Percentiles rank a stretch among this genome's conserved stretches.
Evolutionary conservation across 164 flowering plant species (phyloP).

Genomic region (Liriodendron chinense): DNA sequence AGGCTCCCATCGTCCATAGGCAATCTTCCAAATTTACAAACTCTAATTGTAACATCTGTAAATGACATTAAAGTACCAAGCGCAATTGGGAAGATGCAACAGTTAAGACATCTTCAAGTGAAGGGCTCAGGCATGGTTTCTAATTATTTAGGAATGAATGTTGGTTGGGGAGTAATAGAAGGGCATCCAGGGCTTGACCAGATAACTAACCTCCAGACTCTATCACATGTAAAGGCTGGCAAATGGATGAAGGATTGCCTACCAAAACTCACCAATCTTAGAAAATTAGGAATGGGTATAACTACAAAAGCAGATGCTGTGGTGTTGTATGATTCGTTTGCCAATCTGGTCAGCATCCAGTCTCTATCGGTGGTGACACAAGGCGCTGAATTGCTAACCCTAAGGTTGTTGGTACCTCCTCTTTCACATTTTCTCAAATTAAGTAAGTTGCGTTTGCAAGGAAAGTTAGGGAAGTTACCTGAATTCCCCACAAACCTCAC

Average conservation of each 20-base stretch:
- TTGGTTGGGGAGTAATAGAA: no score
- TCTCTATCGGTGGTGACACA: neutral
- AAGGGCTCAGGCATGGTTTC: no score
- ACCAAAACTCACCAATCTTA: no score
- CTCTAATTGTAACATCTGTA: neutral
- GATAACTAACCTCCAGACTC: slow-evolving; percentile 5
- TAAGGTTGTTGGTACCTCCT: neutral
- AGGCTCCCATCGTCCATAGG: no score
- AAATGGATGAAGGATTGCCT: no score
- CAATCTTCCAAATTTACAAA: slow-evolving; percentile 10
- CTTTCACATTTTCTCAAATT: neutral
- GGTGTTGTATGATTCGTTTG: slow-evolving; percentile 2
- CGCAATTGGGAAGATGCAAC: no score
- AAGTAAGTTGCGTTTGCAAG: no score
- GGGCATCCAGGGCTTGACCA: neutral
- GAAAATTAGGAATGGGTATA: no score
- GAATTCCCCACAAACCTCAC: slow-evolving; percentile 6
- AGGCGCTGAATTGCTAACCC: neutral
- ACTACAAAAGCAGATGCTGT: neutral
- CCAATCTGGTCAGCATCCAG: neutral
- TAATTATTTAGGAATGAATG: no score
- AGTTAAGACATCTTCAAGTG: no score
- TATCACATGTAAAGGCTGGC: no score
- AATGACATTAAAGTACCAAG: neutral
- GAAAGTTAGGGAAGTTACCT: no score